Evolutionary conservation across 768 basidiomycete species (phyloP).

Genomic region (Amylocystis lapponica): DNA sequence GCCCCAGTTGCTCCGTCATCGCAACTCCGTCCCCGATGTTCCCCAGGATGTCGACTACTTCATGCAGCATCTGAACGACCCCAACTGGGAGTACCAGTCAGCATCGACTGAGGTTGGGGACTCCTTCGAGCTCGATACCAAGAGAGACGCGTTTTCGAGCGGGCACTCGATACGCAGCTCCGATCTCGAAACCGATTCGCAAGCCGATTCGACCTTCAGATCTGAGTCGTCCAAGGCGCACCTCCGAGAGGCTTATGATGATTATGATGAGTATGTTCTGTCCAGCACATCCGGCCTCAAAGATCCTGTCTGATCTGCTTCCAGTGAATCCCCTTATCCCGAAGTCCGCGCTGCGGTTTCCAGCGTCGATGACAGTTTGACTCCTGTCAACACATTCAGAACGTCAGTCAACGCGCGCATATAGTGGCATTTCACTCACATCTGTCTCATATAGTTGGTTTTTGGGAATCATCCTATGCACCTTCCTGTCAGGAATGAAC

Average conservation of each 20-base stretch:
- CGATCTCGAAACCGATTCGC: conserved; percentile 46
- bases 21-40: conserved; percentile 63
- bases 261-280: conserved; percentile 64
- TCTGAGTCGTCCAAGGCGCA: conserved; percentile 26
- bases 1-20: conserved; percentile 19
- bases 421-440: too few species aligned
- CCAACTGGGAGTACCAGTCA: conserved; percentile 55
- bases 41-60: conserved; percentile 68
- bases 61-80: conserved; percentile 76
- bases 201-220: conserved; percentile 27
- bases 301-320: too few species aligned
- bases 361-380: conserved; percentile 71
- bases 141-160: conserved; percentile 36
- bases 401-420: conserved; percentile 37
- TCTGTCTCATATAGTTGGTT: conserved; percentile 48
- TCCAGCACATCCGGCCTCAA: too few species aligned
- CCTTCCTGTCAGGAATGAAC: conserved; percentile 56
- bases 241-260: conserved; percentile 34
- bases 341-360: conserved; percentile 84
- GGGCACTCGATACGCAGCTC: conserved; percentile 43
- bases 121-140: conserved; percentile 31
- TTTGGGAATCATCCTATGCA: conserved; percentile 56
- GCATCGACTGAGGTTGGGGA: conserved; percentile 32
- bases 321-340: conserved; percentile 82
- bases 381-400: conserved; percentile 79